Percentiles rank a stretch among this genome's conserved stretches.
Conservation (phyloP, 2,329 filamentous ascomycete species). For the Fusarium sp. region DNA sequence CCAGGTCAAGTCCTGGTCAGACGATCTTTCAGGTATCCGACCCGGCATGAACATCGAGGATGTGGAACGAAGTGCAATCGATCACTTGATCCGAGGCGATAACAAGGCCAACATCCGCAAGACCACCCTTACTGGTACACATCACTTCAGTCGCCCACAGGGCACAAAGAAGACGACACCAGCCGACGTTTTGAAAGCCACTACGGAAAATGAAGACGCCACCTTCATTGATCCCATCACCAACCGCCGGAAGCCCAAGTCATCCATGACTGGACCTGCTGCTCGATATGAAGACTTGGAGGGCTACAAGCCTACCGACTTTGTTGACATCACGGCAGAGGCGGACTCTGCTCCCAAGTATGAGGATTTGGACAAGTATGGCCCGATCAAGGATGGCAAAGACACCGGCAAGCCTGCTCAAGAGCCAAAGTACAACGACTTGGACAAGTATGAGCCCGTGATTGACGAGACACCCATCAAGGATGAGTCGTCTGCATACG, state of each 20-base stretch:
- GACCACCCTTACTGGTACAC: slow-evolving; percentile 49
- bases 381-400: slow-evolving; percentile 46
- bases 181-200: slow-evolving; percentile 42
- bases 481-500: slow-evolving; percentile 47
- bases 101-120: slow-evolving; percentile 46
- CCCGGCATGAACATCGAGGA: slow-evolving; percentile 58
- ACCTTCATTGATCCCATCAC: slow-evolving; percentile 68
- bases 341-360: slow-evolving; percentile 45
- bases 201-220: slow-evolving; percentile 30
- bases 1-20: slow-evolving; percentile 51
- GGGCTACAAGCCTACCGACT: slow-evolving; percentile 50
- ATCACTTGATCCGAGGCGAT: slow-evolving; percentile 56
- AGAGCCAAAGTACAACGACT: slow-evolving; percentile 46
- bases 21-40: slow-evolving; percentile 53
- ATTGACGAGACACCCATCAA: slow-evolving; percentile 44
- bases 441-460: slow-evolving; percentile 52
- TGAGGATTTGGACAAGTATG: slow-evolving; percentile 53
- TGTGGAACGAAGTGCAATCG: slow-evolving; percentile 58
- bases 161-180: slow-evolving; percentile 33
- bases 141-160: slow-evolving; percentile 45
- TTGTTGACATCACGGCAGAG: slow-evolving; percentile 31
- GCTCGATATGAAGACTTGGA: slow-evolving; percentile 49
- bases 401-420: slow-evolving; percentile 29
- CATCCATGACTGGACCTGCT: slow-evolving; percentile 31
- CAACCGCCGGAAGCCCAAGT: slow-evolving; percentile 61